Evolutionary conservation across 2,329 filamentous ascomycete genomes (phyloP).

Genomic region (Talaromyces sp.): DNA sequence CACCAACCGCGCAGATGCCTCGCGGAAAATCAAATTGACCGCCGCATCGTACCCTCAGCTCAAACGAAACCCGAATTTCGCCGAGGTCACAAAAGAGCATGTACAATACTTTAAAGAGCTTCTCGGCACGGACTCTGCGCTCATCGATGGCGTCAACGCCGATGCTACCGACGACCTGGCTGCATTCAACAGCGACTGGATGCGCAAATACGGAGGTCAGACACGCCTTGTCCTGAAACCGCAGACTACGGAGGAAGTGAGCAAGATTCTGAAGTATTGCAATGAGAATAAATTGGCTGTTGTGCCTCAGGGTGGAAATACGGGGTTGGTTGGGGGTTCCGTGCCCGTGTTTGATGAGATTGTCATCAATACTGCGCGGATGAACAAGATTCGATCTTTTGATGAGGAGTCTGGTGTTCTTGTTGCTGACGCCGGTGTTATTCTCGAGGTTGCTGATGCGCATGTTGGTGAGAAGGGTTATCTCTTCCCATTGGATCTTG

Average conservation of each 20-base stretch:
- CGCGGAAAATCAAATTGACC: constrained; percentile 66
- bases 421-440: constrained; percentile 85
- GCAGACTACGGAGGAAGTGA: constrained; percentile 79
- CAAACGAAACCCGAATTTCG: constrained; percentile 73
- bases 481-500: constrained; percentile 95
- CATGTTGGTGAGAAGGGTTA: constrained; percentile 79
- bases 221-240: constrained; percentile 85
- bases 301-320: constrained; percentile 96
- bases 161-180: constrained; percentile 79
- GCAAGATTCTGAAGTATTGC: constrained; percentile 88
- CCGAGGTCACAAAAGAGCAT: constrained; percentile 69
- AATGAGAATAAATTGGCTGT: constrained; percentile 90
- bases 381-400: constrained; percentile 89
- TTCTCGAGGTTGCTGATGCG: constrained; percentile 84
- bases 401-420: constrained; percentile 89
- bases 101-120: constrained; percentile 78
- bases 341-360: constrained; percentile 99
- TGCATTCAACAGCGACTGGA: constrained; percentile 96
- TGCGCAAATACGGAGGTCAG: constrained; percentile 96
- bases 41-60: constrained; percentile 77
- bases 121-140: constrained; percentile 73
- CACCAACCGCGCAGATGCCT: constrained; percentile 27
- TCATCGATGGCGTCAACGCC: constrained; percentile 78
- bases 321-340: constrained; percentile 89
- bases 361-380: constrained; percentile 81